Base-by-base conservation (phyloP, 2,329 filamentous ascomycete species). In the Aureobasidium subglaciale region DNA sequence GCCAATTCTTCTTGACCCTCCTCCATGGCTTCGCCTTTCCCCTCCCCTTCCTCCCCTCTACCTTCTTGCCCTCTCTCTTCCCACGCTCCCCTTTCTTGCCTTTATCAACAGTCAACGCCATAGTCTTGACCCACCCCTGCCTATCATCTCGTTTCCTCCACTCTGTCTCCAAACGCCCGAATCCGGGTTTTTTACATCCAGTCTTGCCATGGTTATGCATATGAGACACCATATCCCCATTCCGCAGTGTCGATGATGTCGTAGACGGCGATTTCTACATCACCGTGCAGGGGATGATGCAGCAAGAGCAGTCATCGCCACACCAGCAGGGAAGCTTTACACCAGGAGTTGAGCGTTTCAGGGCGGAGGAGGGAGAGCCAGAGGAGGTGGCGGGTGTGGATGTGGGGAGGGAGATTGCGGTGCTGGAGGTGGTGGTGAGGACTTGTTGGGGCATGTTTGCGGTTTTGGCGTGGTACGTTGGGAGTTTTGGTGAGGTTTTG, bases 231-330 rank as follows among this genome's bases (percentile, higher is more conserved):
- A 18, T 37, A 1, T 20, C 32, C 22, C 22, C 35, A 29, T 38
- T 35, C 5, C 3, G 32, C 18, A 32, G 27, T 25, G 2, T 20
- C 11, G n/a, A 29, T 18, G 5, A 13, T 27, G 5, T 48, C 22
- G 45, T 25, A 27, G 20, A n/a, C 20, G 29, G 22, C 4, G 8
- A 4, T 11, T 5, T 50, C 49, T 54, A 58, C 57, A 58, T 58
- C 18, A 58, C 54, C 6, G 57, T 58, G 57, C 57, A 58, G 24
- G 57, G 57, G 27, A 58, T 58, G 30, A 58, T 56, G 27, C 57
- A 58, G 54, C 57, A 58, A 16, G 37, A 41, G 34, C 57, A 58
- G 32, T 56, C 50, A 42, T 56, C 56, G 16, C 56, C 56, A 43
- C 56, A 57, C 55, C 56, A 57, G 34, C 56, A 57, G 11, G 56